Percentiles rank a stretch among this genome's conserved stretches.
These are phyloP conservation scores for Volutella citrinella DNA, from an alignment of 2,329 filamentous ascomycete genomes.

Conservation along the genomic window DNA sequence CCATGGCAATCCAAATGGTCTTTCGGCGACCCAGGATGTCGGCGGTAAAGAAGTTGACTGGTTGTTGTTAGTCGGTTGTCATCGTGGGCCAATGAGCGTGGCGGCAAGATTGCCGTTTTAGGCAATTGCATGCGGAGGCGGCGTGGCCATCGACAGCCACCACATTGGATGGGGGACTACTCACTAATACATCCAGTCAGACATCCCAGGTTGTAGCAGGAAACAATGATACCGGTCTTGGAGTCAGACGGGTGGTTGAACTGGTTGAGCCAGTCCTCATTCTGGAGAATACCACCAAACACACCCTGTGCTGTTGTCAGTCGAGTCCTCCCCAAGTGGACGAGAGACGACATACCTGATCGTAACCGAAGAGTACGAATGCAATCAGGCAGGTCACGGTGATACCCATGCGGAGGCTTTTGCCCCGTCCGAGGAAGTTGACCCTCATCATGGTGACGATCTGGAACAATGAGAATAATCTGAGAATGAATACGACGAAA, in stretches of 20 bases:
- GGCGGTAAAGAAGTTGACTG: conserved; percentile 45
- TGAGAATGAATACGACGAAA: too few species aligned
- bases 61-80: neutral
- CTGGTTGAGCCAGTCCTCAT: conserved; percentile 38
- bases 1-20: conserved; percentile 52
- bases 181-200: conserved; percentile 36
- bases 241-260: conserved; percentile 25
- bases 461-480: too few species aligned
- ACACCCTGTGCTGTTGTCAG: too few species aligned
- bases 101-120: too few species aligned
- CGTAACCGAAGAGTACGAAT: conserved; percentile 27
- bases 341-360: too few species aligned
- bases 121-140: too few species aligned
- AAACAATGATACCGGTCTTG: conserved; percentile 27
- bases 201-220: conserved; percentile 39
- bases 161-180: too few species aligned
- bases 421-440: conserved; percentile 23
- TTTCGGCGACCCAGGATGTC: conserved; percentile 47
- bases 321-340: conserved; percentile 38
- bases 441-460: conserved; percentile 14
- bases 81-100: too few species aligned
- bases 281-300: conserved; percentile 45
- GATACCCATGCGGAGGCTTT: conserved; percentile 18
- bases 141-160: too few species aligned
- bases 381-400: conserved; percentile 21